Base-by-base conservation (phyloP, 129 eudicot genomes). In the Gnaphalium uliginosum region DNA sequence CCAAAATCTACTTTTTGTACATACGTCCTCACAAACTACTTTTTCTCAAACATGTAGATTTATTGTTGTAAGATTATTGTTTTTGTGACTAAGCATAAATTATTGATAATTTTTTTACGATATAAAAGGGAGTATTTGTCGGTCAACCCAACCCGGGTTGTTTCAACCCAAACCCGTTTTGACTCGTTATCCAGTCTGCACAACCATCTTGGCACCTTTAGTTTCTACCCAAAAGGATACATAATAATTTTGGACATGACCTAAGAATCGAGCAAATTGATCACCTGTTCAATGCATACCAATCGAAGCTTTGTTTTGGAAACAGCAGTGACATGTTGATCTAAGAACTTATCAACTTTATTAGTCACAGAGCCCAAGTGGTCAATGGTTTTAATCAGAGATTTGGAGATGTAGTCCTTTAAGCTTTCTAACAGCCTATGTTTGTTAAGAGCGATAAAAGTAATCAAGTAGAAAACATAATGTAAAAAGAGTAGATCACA, bases 361-460 rank as follows among this genome's bases (percentile, higher is more conserved):
- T 69, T 75, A 1, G 96, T 86, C 82, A 90, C 81, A 41, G 95
- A 82, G 65, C 98, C 96, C 90, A 93, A 85, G 72, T 93, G 98
- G 78, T 93, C 98, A 19, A 90, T 85, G 21, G 95, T 90, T 84
- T 80, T 93, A 27, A 93, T 74, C 23, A 93, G 81, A 66, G 98
- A 96, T 77, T 86, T 88, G 58, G 85, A 81, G 48, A 82, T 77
- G 59, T 88, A 93, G 71, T 88, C 87, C 77, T 90, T 93, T 66
- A 85, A 73, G 39, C 88, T 79, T 61, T 93, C 90, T 18, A 90
- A 73, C 81, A 86, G 90, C 72, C 98, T 92, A 71, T 37, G 57
- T 9, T 23, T 17, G 30, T 53, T 48, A 30, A 32, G 19, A 41
- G 2, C 8, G 19, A 6, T 18, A 17, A 15, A 72, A 54, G 14